Evolutionary conservation across 768 basidiomycete species (phyloP).

Genomic region (Bullera alba): DNA sequence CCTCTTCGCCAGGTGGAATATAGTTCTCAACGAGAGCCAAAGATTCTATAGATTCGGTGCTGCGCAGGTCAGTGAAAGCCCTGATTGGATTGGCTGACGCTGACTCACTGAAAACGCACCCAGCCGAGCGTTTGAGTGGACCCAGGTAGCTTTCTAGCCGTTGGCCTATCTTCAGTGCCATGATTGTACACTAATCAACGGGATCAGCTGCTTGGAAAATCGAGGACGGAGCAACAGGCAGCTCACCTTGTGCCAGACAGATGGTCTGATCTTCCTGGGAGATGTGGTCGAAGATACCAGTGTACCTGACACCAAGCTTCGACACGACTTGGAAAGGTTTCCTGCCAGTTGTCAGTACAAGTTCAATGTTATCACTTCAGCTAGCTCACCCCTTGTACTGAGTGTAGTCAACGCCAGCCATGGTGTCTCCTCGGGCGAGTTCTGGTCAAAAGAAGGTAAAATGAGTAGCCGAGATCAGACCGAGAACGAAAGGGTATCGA

Average conservation of each 20-base stretch:
- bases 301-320: slow-evolving; percentile 39
- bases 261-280: slow-evolving; percentile 37
- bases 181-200: slow-evolving; percentile 38
- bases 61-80: neutral
- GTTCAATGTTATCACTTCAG: neutral
- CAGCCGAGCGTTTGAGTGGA: slow-evolving; percentile 29
- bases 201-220: neutral
- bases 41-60: slow-evolving; percentile 40
- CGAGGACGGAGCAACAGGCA: neutral
- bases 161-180: slow-evolving; percentile 37
- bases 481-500: no score
- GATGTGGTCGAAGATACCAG: slow-evolving; percentile 42
- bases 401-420: slow-evolving; percentile 22
- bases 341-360: slow-evolving; percentile 3
- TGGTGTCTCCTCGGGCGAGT: neutral
- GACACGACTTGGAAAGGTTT: slow-evolving; percentile 42
- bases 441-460: neutral
- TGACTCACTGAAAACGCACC: slow-evolving; percentile 36
- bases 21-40: slow-evolving; percentile 36
- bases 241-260: slow-evolving; percentile 36
- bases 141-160: slow-evolving; percentile 22
- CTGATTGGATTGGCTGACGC: neutral
- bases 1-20: slow-evolving; percentile 27
- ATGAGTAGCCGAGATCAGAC: neutral
- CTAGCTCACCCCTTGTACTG: slow-evolving; percentile 40